Base-by-base conservation (phyloP, 805 yeast genomes). In the Kazachstania psychrophila region DNA sequence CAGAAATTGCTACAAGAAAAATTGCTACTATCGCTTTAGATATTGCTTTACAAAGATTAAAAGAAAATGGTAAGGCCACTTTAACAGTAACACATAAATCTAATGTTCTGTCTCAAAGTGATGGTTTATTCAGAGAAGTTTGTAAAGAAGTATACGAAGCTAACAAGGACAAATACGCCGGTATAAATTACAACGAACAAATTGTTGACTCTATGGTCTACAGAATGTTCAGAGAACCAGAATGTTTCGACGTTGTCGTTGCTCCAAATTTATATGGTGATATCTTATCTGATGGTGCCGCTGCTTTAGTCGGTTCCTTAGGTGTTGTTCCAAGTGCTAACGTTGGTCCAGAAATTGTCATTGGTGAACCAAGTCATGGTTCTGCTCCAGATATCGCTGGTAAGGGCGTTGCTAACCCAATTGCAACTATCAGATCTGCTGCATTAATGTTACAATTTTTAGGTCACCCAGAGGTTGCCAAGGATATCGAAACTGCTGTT, bases 351-450 rank as follows among this genome's bases (percentile, higher is more conserved):
- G 66, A 72, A 60, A 89, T 92, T 58, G 96, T 94, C 45, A 86
- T 92, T 58, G 98, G 98, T 61, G 98, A 92, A 68, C 98, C 98
- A 58, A 88, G 96, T 60, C 98, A 92, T 66, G 98, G 98, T 44
- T 84, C 95, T 39, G 98, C 98, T 38, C 98, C 98, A 39, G 98
- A 92, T 62, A 92, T 92, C 49, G 95, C 88, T 60, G 98, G 98
- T 52, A 79, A 73, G 64, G 92, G 92, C 53, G 84, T 86, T 52
- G 75, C 96, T 36, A 89, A 89, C 73, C 98, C 98, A 47, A 79
- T 92, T 55, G 98, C 98, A 39, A 92, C 98, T 35, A 89, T 92
- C 60, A 80, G 98, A 68, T 92, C 98, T 22, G 79, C 96, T 41
- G 98, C 97, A 39, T 72, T 92, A 60, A 80, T 92, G 95, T 76